Percentiles rank a stretch among this genome's conserved stretches.
These are phyloP conservation scores for Ceriops decandra DNA, from an alignment of 345 rosid species.

Conservation along the genomic window DNA sequence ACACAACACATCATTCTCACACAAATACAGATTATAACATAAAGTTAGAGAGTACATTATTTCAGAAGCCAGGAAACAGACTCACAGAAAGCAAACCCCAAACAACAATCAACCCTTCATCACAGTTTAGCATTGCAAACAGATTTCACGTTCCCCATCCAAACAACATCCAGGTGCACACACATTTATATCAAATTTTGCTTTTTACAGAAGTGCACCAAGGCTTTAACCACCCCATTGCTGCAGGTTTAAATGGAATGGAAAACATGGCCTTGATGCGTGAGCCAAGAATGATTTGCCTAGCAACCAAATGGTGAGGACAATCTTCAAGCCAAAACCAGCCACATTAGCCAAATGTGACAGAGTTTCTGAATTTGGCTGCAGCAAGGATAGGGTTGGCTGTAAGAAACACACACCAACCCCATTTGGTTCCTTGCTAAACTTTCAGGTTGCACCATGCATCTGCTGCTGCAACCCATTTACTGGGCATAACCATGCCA, in stretches of 20 bases:
- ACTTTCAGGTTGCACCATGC: constrained; percentile 58
- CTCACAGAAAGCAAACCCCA: not conserved
- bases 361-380: constrained; percentile 33
- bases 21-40: not conserved
- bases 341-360: constrained; percentile 6
- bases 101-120: constrained; percentile 11
- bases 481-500: constrained; percentile 59
- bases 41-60: constrained; percentile 4
- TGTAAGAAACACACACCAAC: constrained; percentile 23
- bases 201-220: constrained; percentile 20
- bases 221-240: constrained; percentile 17
- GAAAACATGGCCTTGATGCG: constrained; percentile 26
- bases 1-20: not conserved
- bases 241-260: constrained; percentile 12
- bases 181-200: constrained; percentile 8
- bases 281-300: constrained; percentile 99
- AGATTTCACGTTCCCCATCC: not conserved
- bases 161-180: not conserved
- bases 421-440: constrained; percentile 33
- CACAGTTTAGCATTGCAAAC: constrained; percentile 10
- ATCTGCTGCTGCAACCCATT: constrained; percentile 66
- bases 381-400: constrained; percentile 25
- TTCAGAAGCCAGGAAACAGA: not conserved
- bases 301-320: constrained; percentile 45
- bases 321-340: constrained; percentile 21